Percentiles rank a stretch among this genome's conserved stretches.
Conservation (phyloP, 1,284 basidiomycete species). For the Ceratobasidium papillatum region DNA sequence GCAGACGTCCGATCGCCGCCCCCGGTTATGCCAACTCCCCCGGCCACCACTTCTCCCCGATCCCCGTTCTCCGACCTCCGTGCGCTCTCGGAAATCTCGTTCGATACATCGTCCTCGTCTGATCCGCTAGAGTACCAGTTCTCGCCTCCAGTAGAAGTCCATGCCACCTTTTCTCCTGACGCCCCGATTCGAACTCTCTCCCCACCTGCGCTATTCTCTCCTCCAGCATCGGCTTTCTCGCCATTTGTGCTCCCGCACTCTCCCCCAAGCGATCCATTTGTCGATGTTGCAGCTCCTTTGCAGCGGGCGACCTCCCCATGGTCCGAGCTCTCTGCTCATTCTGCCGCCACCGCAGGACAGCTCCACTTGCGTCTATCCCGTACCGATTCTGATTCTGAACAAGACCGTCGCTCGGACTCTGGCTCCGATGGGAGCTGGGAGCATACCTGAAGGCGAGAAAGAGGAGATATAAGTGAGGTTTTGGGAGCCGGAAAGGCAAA, state of each 20-base stretch:
- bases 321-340: constrained; percentile 31
- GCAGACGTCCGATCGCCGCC: constrained; percentile 6
- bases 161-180: background rate
- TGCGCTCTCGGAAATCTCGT: constrained; percentile 35
- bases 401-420: constrained; percentile 27
- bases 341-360: constrained; percentile 22
- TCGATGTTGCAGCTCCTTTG: constrained; percentile 10
- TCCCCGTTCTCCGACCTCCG: constrained; percentile 38
- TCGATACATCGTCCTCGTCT: constrained; percentile 30
- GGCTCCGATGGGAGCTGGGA: constrained; percentile 40
- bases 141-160: constrained; percentile 11
- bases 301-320: constrained; percentile 34
- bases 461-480: background rate
- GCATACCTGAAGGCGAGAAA: constrained; percentile 3
- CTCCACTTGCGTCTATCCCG: constrained; percentile 28
- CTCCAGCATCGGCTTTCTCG: constrained; percentile 13
- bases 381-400: constrained; percentile 36
- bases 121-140: constrained; percentile 36
- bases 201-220: background rate
- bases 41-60: constrained; percentile 25
- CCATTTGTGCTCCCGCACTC: constrained; percentile 26
- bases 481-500: background rate
- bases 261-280: constrained; percentile 35
- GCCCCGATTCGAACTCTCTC: background rate
- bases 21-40: constrained; percentile 2